Conservation (phyloP, 768 basidiomycete genomes). For the Amylocystis lapponica region DNA sequence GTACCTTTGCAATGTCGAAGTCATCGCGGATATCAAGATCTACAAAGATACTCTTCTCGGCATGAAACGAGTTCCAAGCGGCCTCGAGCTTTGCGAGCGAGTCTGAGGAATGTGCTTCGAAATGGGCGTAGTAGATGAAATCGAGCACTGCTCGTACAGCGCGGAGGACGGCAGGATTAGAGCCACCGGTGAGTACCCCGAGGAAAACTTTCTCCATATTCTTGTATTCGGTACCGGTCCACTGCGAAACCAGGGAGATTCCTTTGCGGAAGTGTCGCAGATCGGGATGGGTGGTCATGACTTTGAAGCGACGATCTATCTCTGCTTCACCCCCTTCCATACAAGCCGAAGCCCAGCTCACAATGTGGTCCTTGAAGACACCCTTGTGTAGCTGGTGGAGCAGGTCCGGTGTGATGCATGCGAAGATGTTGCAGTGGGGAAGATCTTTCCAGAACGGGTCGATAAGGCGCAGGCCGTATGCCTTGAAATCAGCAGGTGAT, state of each 20-base stretch:
- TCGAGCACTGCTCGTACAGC: constrained; percentile 21
- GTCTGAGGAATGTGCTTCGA: constrained; percentile 14
- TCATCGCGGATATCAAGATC: constrained; percentile 15
- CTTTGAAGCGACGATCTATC: constrained; percentile 32
- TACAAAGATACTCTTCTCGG: constrained; percentile 22
- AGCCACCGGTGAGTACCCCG: constrained; percentile 21
- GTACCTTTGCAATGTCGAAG: constrained; percentile 29
- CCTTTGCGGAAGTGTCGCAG: constrained; percentile 39
- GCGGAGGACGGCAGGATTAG: constrained; percentile 15
- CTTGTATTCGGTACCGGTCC: constrained; percentile 39
- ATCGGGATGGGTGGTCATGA: constrained; percentile 24
- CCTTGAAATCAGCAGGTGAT: no score
- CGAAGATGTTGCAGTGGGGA: constrained; percentile 36
- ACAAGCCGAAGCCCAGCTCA: constrained; percentile 17
- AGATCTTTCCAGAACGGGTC: constrained; percentile 39
- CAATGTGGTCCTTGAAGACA: constrained; percentile 38
- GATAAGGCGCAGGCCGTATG: constrained; percentile 10
- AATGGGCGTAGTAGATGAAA: constrained; percentile 25
- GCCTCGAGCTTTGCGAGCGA: constrained; percentile 13
- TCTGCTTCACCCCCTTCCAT: constrained; percentile 18
- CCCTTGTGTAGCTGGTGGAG: constrained; percentile 47
- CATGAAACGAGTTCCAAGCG: constrained; percentile 19
- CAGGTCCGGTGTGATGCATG: constrained; percentile 32
- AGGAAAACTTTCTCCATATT: constrained; percentile 26
- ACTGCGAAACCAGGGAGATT: constrained; percentile 34